Base-by-base conservation (phyloP, 2,329 filamentous ascomycete genomes). In the Apiospora hydei region DNA sequence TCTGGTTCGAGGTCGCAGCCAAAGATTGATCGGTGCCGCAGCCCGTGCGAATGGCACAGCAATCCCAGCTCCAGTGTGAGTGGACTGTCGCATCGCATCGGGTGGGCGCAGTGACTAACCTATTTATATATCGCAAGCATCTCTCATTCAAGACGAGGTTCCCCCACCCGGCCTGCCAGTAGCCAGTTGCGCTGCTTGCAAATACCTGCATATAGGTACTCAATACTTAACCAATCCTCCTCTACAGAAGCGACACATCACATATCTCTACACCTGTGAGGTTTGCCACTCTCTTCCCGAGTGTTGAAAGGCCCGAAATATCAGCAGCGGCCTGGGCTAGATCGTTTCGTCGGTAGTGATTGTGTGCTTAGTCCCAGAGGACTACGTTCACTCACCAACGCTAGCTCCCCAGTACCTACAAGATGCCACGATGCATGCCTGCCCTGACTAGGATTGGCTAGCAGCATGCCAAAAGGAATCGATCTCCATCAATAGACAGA, bases 381-480 rank as follows among this genome's bases (percentile, higher is more conserved):
- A 57, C 26, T 57, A 57, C 24, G 7, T 34, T 57, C 26, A 57
- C 16, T 38, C 53, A 30, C 53, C 53, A 61, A 4, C 34, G 21
- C 30, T 61, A 41, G 18, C 34, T 41, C 10, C 41, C 13, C n/a
- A n/a, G n/a, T n/a, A n/a, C n/a, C n/a, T n/a, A n/a, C n/a, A n/a
- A n/a, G 18, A n/a, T 13, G 34, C 34, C 34, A 41, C 41, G 34
- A 34, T 34, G 41, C 57, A 64, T 64, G 57, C 21, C 46, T 10
- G 24, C 34, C 57, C 57, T 64, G 57, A 41, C 57, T 41, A 41
- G 57, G 34, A 64, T 64, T 61, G 57, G 57, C 57, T 64, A 64
- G 57, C 53, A 61, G 30, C 34, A 64, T 6, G 10, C 38, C 13
- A 10, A 18, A 57, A 57, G 51, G 51, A 57, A 57, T 57, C 51